Percentiles rank a stretch among this genome's conserved stretches.
Evolutionary conservation across 139 green algal species (phyloP).

Genomic region (Ostreobium quekettii): DNA sequence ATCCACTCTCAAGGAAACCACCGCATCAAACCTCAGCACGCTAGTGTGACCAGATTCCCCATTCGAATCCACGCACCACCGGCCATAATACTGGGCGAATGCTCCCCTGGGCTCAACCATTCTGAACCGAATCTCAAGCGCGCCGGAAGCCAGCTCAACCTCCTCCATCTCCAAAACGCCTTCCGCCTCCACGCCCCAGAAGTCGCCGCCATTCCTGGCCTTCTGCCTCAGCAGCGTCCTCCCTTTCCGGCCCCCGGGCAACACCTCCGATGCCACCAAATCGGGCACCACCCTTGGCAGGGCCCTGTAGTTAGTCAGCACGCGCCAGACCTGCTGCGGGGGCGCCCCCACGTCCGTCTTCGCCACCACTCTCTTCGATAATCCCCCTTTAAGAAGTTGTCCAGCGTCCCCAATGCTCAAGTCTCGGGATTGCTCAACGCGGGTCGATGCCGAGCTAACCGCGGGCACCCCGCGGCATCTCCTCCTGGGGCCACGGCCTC

Average conservation of each 20-base stretch:
- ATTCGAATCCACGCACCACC: not conserved
- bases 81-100: conserved; percentile 2
- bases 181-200: conserved; percentile 9
- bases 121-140: not conserved
- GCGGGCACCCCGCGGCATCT: no score
- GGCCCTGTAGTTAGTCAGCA: conserved; percentile 46
- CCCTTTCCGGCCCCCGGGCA: conserved; percentile 22
- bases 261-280: conserved; percentile 37
- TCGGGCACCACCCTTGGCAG: conserved; percentile 49
- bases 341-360: no score
- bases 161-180: not conserved
- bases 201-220: not conserved
- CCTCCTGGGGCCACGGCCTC: no score
- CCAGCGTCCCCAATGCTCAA: no score
- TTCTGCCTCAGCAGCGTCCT: conserved; percentile 20
- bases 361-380: no score
- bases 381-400: no score
- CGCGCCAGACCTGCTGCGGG: conserved; percentile 34
- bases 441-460: no score
- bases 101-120: conserved; percentile 7
- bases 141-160: not conserved
- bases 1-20: not conserved
- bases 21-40: conserved; percentile 10
- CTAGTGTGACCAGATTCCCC: not conserved
- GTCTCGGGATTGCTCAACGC: no score